phyloP scores from a whole-genome alignment of 331 rosid genomes.

The Prunus yedoensis region DNA sequence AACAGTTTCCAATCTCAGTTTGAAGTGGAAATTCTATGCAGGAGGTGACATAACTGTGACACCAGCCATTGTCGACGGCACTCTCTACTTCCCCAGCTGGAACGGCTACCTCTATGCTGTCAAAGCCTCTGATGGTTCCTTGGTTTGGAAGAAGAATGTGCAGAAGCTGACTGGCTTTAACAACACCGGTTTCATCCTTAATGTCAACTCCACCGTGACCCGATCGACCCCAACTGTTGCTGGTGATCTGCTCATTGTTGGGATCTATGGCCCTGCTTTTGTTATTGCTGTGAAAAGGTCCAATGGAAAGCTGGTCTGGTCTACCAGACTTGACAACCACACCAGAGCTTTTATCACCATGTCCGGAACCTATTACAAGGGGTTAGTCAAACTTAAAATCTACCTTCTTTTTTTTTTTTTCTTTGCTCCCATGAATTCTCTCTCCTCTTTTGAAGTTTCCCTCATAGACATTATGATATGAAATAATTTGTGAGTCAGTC shows the following conservation, averaged over 20 bases:
- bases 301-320: conserved; percentile 50
- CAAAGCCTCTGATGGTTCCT: conserved; percentile 41
- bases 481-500: not conserved
- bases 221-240: conserved; percentile 54
- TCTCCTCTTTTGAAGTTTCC: not conserved
- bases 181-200: conserved; percentile 30
- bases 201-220: conserved; percentile 42
- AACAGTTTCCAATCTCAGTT: conserved; percentile 33
- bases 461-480: not conserved
- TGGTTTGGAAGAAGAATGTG: conserved; percentile 55
- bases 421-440: not conserved
- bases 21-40: conserved; percentile 57
- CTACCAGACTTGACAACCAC: conserved; percentile 38
- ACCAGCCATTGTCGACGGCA: conserved; percentile 44
- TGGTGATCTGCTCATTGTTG: conserved; percentile 35
- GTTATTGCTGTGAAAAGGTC: conserved; percentile 48
- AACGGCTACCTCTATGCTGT: conserved; percentile 63
- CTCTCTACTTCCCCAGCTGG: conserved; percentile 61
- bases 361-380: conserved; percentile 64
- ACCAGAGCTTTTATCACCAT: conserved; percentile 38
- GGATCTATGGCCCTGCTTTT: conserved; percentile 60
- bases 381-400: conserved; percentile 33
- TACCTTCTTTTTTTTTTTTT: fast-evolving
- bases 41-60: conserved; percentile 54
- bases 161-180: conserved; percentile 41